Conservation (phyloP, 805 yeast genomes). For the Jamesozyma lodderae region DNA sequence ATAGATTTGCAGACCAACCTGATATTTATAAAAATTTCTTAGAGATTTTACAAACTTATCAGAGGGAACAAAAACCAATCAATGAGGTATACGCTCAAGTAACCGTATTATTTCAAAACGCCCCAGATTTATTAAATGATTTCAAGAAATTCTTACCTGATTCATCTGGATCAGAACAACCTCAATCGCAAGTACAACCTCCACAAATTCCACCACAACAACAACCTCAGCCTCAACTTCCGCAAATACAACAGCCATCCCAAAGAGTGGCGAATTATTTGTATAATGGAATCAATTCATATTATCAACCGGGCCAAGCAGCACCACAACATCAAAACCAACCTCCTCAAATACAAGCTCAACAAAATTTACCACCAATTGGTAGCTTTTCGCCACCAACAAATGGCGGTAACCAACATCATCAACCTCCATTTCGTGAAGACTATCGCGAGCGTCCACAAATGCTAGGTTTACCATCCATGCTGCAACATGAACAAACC, state of each 20-base stretch:
- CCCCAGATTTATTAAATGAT: slow-evolving; percentile 91
- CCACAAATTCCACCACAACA: slow-evolving; percentile 9
- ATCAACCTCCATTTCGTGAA: slow-evolving; percentile 7
- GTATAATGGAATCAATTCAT: slow-evolving; percentile 5
- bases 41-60: slow-evolving; percentile 93
- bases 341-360: slow-evolving; percentile 2
- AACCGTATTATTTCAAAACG: slow-evolving; percentile 76
- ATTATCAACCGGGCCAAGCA: neutral
- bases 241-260: neutral
- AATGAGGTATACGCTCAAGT: slow-evolving; percentile 94
- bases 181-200: slow-evolving; percentile 20
- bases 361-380: slow-evolving; percentile 30
- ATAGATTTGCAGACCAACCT: slow-evolving; percentile 86
- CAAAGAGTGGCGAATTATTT: neutral
- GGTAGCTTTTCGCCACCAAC: slow-evolving; percentile 33
- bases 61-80: slow-evolving; percentile 90
- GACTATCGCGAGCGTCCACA: slow-evolving; percentile 8
- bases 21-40: slow-evolving; percentile 90
- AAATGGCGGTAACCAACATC: slow-evolving; percentile 27
- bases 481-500: slow-evolving; percentile 15
- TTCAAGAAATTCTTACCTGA: slow-evolving; percentile 94
- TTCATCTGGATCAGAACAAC: slow-evolving; percentile 23
- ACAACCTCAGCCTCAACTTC: slow-evolving; percentile 12
- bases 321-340: slow-evolving; percentile 15
- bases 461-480: slow-evolving; percentile 22